Conservation (phyloP, 768 basidiomycete genomes). For the Brasilioporus rufonigricans region DNA sequence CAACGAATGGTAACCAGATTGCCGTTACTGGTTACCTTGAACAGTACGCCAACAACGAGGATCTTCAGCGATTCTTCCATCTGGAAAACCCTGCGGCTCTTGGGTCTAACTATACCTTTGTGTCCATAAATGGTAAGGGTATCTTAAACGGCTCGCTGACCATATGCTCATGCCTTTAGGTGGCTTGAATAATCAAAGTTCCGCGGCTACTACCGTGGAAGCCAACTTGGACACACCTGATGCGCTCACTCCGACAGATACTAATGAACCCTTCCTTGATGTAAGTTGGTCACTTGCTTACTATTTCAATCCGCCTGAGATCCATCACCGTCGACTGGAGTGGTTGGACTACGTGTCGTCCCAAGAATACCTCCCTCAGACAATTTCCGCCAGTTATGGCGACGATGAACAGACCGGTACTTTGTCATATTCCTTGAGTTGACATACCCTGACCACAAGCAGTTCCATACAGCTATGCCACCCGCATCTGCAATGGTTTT, state of each 20-base stretch:
- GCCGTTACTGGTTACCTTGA: conserved; percentile 55
- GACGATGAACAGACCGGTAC: conserved; percentile 73
- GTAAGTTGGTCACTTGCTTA: conserved; percentile 29
- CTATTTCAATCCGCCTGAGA: not conserved
- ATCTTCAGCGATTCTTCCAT: conserved; percentile 51
- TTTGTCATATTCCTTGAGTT: not conserved
- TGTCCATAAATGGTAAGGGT: conserved; percentile 52
- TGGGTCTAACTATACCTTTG: conserved; percentile 48
- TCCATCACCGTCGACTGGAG: conserved; percentile 26
- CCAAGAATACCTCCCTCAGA: conserved; percentile 46
- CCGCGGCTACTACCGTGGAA: conserved; percentile 53
- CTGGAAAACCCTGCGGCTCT: conserved; percentile 48
- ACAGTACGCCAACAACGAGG: conserved; percentile 51
- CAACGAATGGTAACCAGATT: conserved; percentile 45
- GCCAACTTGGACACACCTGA: conserved; percentile 66
- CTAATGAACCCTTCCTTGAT: conserved; percentile 49
- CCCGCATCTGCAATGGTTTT: conserved; percentile 56
- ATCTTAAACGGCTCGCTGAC: not conserved
- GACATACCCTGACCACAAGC: not conserved
- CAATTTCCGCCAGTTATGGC: conserved; percentile 71
- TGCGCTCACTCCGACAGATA: conserved; percentile 33
- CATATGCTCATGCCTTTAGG: conserved; percentile 45
- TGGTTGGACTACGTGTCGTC: conserved; percentile 62
- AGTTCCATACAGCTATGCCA: conserved; percentile 60
- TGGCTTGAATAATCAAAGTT: conserved; percentile 57